phyloP scores from a whole-genome alignment of 768 basidiomycete species.

The Neoboletus brunneissimus region DNA sequence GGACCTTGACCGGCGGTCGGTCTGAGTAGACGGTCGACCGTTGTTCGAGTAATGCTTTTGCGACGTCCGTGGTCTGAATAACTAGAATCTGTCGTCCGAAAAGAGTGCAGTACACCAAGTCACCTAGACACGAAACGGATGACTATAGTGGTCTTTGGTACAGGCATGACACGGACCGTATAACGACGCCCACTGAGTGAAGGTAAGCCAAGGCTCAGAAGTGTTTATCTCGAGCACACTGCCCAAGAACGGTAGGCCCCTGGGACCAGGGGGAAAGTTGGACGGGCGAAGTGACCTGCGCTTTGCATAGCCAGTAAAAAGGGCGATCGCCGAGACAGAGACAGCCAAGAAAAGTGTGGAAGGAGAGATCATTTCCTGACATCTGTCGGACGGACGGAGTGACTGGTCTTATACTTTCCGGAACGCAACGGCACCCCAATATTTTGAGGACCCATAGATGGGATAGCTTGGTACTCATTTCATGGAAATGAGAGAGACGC shows the following conservation, averaged over 20 bases:
- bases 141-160: not conserved
- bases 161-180: conserved; percentile 19
- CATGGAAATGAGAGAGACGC: conserved; percentile 7
- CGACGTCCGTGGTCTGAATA: conserved; percentile 31
- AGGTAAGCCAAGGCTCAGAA: conserved; percentile 33
- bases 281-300: conserved; percentile 3
- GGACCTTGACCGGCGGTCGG: conserved; percentile 31
- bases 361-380: conserved; percentile 4
- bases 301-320: conserved; percentile 12
- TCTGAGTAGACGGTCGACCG: conserved; percentile 38
- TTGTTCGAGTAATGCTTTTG: conserved; percentile 36
- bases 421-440: not conserved
- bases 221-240: conserved; percentile 25
- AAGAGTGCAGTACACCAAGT: conserved; percentile 31
- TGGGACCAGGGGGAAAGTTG: conserved; percentile 30
- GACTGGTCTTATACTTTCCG: conserved; percentile 16
- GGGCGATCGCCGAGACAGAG: conserved; percentile 5
- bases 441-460: conserved; percentile 3
- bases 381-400: not conserved
- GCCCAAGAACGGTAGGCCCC: conserved; percentile 32
- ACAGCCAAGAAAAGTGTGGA: conserved; percentile 7
- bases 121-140: conserved; percentile 21
- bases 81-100: conserved; percentile 35
- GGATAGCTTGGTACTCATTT: conserved; percentile 9
- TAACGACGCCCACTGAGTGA: conserved; percentile 29